These are phyloP conservation scores for Parastagonospora avenae DNA, from an alignment of 2,329 filamentous ascomycete genomes.

Conservation along the genomic window DNA sequence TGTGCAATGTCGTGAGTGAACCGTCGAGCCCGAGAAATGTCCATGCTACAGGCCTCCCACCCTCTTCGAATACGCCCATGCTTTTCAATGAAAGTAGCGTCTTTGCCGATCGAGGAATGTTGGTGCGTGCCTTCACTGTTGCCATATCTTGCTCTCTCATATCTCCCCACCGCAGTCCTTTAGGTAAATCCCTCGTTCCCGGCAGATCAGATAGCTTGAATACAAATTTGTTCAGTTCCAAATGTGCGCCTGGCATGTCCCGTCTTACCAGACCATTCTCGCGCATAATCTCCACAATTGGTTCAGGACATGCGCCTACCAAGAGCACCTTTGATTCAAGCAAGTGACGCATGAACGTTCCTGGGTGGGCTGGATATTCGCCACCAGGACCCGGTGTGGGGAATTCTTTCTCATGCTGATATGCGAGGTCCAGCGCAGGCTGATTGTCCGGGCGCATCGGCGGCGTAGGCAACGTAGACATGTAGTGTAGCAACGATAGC, in stretches of 20 bases:
- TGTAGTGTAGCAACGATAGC: conserved; percentile 33
- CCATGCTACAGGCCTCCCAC: conserved; percentile 65
- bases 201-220: conserved; percentile 58
- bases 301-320: conserved; percentile 50
- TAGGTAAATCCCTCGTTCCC: conserved; percentile 44
- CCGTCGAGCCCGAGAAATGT: conserved; percentile 67
- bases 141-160: conserved; percentile 60
- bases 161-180: conserved; percentile 61
- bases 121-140: conserved; percentile 55
- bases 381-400: conserved; percentile 27
- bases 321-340: conserved; percentile 48
- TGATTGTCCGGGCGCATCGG: conserved; percentile 33
- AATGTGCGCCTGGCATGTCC: conserved; percentile 37
- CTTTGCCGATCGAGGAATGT: conserved; percentile 60
- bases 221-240: conserved; percentile 61
- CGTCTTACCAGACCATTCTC: conserved; percentile 27
- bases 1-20: conserved; percentile 65
- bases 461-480: conserved; percentile 32
- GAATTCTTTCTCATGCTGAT: conserved; percentile 32
- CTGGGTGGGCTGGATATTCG: conserved; percentile 21
- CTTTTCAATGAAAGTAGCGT: conserved; percentile 50
- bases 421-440: conserved; percentile 31
- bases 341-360: conserved; percentile 39
- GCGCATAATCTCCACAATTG: conserved; percentile 27
- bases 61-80: conserved; percentile 51